Evolutionary conservation across 2,329 filamentous ascomycete genomes (phyloP).

Genomic region (Aurifilum marmelostoma): DNA sequence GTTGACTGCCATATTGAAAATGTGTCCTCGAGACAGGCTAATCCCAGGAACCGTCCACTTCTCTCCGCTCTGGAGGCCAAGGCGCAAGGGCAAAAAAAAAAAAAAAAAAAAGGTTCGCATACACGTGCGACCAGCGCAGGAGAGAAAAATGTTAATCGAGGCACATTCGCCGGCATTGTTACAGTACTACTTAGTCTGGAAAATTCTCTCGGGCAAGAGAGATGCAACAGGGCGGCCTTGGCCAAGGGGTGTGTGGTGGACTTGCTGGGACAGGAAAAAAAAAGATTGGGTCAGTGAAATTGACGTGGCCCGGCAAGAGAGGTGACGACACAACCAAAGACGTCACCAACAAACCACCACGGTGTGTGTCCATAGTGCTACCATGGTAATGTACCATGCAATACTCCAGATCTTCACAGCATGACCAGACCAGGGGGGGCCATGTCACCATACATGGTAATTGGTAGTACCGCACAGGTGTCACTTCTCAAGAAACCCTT

Average conservation of each 20-base stretch:
- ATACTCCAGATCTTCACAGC: conserved; percentile 9
- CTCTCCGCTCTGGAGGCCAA: not conserved
- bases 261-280: not conserved
- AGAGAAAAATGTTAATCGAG: not conserved
- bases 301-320: conserved; percentile 23
- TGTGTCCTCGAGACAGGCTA: not conserved
- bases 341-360: conserved; percentile 14
- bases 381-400: conserved; percentile 1
- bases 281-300: conserved; percentile 16
- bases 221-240: not conserved
- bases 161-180: not conserved
- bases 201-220: not conserved
- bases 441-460: not conserved
- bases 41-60: not conserved
- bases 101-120: not conserved
- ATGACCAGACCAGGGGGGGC: not conserved
- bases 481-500: not conserved
- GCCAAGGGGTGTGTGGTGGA: not conserved
- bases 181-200: not conserved
- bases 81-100: not conserved
- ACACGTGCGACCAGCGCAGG: too few species aligned
- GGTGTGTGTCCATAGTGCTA: not conserved
- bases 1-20: not conserved
- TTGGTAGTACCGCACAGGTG: not conserved
- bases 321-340: conserved; percentile 22